These are phyloP conservation scores for Citrus maxima DNA, from an alignment of 345 rosid genomes.

Conservation along the genomic window DNA sequence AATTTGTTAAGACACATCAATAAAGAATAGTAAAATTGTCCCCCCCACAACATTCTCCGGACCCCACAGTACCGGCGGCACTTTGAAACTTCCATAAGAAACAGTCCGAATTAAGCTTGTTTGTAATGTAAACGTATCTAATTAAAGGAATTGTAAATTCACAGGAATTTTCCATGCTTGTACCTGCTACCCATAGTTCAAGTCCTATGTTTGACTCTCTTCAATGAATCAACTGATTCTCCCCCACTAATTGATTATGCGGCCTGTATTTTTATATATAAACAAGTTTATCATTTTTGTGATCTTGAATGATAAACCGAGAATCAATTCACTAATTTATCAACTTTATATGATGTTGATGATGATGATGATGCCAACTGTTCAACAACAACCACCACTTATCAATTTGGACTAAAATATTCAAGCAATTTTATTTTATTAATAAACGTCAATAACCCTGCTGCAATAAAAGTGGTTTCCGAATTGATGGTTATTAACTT, in stretches of 20 bases:
- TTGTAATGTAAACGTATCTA: background rate
- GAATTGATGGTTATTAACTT: no score
- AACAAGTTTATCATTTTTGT: background rate
- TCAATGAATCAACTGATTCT: background rate
- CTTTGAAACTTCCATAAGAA: constrained; percentile 18
- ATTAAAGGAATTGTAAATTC: constrained; percentile 11
- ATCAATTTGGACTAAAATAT: background rate
- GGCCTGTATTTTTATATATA: background rate
- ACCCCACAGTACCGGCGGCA: constrained; percentile 22
- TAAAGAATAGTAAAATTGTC: constrained; percentile 8
- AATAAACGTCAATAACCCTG: background rate
- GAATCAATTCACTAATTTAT: background rate
- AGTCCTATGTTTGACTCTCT: constrained; percentile 18
- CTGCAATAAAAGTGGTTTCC: no score
- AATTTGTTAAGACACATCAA: background rate
- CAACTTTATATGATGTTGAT: background rate
- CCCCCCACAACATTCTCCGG: constrained; percentile 31
- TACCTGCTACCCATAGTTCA: background rate
- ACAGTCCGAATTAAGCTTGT: constrained; percentile 8
- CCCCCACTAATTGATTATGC: background rate
- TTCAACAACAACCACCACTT: background rate
- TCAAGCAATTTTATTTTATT: background rate
- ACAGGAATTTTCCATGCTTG: constrained; percentile 20
- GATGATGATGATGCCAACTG: constrained; percentile 2
- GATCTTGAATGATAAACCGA: background rate